These are phyloP conservation scores for Silene coronaria DNA, from an alignment of 179 eudicot species.

Conservation along the genomic window DNA sequence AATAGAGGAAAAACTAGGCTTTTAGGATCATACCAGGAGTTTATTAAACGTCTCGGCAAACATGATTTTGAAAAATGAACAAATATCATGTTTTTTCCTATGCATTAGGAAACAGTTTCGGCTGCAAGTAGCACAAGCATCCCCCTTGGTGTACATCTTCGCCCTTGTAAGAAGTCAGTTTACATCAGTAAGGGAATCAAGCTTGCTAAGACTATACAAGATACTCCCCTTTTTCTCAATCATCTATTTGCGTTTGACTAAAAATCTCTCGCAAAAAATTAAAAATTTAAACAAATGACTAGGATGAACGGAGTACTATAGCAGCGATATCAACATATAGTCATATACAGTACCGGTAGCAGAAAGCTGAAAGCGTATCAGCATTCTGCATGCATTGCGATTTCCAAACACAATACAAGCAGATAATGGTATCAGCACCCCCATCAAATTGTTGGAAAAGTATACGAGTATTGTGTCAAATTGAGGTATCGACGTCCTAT, in stretches of 20 bases:
- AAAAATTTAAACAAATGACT: too few species aligned
- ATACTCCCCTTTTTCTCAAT: too few species aligned
- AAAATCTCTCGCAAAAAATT: too few species aligned
- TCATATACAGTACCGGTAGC: neutral
- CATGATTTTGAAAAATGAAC: constrained; percentile 52
- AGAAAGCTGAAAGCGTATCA: neutral
- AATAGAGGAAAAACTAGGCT: neutral
- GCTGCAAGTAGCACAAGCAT: constrained; percentile 33
- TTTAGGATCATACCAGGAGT: constrained; percentile 21
- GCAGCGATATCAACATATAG: neutral
- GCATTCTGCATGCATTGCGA: neutral
- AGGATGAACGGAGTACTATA: neutral
- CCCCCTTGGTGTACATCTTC: constrained; percentile 18
- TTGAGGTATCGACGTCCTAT: too few species aligned
- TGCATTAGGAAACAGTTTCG: constrained; percentile 35
- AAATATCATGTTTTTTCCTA: constrained; percentile 20
- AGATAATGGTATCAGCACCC: too few species aligned
- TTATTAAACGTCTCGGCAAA: constrained; percentile 25
- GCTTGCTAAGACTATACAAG: neutral
- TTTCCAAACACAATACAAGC: neutral
- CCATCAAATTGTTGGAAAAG: neutral
- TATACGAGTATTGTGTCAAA: too few species aligned
- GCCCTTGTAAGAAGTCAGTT: neutral
- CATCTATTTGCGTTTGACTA: too few species aligned
- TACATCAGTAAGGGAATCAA: constrained; percentile 8